These are phyloP conservation scores for Paecilomyces niveus DNA, from an alignment of 2,329 filamentous ascomycete genomes.

Conservation along the genomic window DNA sequence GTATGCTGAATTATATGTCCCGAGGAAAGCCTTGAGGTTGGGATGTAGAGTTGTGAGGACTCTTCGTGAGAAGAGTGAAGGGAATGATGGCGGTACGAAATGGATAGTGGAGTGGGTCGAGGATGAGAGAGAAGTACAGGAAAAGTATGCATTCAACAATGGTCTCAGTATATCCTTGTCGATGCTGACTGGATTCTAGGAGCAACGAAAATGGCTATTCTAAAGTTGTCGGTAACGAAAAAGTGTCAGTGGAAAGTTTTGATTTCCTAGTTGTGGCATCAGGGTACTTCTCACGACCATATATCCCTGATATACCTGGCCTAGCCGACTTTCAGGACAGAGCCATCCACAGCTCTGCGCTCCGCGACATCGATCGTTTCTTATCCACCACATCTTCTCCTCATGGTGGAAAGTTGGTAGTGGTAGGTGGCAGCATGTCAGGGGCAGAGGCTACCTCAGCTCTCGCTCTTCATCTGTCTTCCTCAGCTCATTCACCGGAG, in stretches of 20 bases:
- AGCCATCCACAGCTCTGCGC: constrained; percentile 61
- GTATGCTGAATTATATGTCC: constrained; percentile 56
- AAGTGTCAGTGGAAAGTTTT: constrained; percentile 38
- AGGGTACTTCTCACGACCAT: constrained; percentile 65
- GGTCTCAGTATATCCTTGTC: background rate
- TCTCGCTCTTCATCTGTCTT: constrained; percentile 65
- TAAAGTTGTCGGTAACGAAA: background rate
- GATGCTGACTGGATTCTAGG: background rate
- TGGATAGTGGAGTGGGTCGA: constrained; percentile 33
- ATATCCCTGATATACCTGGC: constrained; percentile 42
- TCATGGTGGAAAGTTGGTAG: constrained; percentile 55
- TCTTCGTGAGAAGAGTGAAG: constrained; percentile 9
- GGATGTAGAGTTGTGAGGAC: constrained; percentile 35
- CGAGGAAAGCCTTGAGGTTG: constrained; percentile 41
- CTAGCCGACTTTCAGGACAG: constrained; percentile 35
- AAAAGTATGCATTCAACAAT: background rate
- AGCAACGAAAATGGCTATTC: background rate
- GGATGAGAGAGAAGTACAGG: background rate
- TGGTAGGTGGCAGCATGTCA: constrained; percentile 77
- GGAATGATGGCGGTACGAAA: constrained; percentile 15
- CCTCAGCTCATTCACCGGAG: constrained; percentile 39
- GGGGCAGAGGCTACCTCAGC: constrained; percentile 70
- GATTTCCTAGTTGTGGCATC: constrained; percentile 67
- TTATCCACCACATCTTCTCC: constrained; percentile 1
- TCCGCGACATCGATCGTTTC: constrained; percentile 46